phyloP scores from a whole-genome alignment of 805 yeast species.

The Candida sphagnicola region DNA sequence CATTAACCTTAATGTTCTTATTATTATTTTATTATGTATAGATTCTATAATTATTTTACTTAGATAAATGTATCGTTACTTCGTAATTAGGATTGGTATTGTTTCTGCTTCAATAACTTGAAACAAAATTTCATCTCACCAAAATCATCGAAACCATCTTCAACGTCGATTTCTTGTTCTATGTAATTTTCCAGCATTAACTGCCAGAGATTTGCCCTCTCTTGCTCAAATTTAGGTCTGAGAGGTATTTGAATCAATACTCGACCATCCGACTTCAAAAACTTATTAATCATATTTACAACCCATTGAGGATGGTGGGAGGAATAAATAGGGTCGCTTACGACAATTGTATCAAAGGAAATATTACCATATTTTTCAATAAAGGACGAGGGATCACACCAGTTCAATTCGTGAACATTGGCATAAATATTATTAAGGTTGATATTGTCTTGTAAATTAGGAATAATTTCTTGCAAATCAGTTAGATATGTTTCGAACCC shows the following conservation, averaged over 20 bases:
- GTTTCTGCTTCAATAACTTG: constrained; percentile 17
- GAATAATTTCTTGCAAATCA: constrained; percentile 74
- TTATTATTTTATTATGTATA: too few relatives aligned
- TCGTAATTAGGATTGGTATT: neutral
- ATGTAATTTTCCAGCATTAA: constrained; percentile 37
- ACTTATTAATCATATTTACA: constrained; percentile 50
- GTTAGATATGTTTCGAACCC: constrained; percentile 57
- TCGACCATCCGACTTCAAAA: constrained; percentile 37
- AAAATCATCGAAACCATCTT: constrained; percentile 80
- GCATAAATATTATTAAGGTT: constrained; percentile 40
- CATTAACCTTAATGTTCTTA: too few relatives aligned
- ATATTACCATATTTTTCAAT: constrained; percentile 18
- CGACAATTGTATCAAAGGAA: constrained; percentile 55
- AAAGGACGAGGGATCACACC: constrained; percentile 61
- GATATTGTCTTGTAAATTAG: constrained; percentile 61
- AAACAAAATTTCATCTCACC: constrained; percentile 64
- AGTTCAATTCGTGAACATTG: constrained; percentile 60
- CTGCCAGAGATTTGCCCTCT: constrained; percentile 58
- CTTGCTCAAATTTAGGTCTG: constrained; percentile 60
- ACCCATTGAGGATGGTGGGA: constrained; percentile 76
- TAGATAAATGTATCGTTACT: neutral
- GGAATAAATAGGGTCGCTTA: constrained; percentile 90
- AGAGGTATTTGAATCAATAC: constrained; percentile 76
- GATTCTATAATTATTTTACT: neutral
- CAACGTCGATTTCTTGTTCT: constrained; percentile 37